These are phyloP conservation scores for Tulasnella sp. DNA, from an alignment of 768 basidiomycete genomes.

Conservation along the genomic window DNA sequence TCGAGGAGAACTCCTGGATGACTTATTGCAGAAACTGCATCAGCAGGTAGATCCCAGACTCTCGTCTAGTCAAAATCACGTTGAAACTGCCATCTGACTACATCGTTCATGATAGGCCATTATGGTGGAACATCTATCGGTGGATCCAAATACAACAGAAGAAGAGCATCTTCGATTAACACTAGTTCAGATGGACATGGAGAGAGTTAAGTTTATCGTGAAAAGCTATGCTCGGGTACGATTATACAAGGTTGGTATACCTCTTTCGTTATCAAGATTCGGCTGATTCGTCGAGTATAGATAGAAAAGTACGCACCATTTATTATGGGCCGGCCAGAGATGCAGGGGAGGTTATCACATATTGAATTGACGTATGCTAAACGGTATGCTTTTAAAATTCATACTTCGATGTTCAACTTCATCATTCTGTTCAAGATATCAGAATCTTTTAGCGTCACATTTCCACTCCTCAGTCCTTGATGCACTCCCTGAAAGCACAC, in stretches of 20 bases:
- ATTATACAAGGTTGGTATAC: constrained; percentile 55
- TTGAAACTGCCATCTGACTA: no score
- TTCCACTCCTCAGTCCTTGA: constrained; percentile 71
- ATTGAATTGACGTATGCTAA: constrained; percentile 73
- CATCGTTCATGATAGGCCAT: no score
- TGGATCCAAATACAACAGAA: constrained; percentile 73
- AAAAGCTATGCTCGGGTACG: constrained; percentile 80
- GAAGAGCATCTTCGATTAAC: constrained; percentile 89
- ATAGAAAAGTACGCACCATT: constrained; percentile 80
- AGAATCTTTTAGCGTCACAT: constrained; percentile 62
- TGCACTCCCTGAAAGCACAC: constrained; percentile 62
- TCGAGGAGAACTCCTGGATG: constrained; percentile 52
- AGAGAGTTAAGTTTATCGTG: constrained; percentile 85
- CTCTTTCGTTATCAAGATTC: not conserved
- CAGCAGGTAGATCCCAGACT: constrained; percentile 52
- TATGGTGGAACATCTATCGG: constrained; percentile 56
- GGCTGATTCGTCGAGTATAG: constrained; percentile 29
- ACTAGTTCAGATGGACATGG: constrained; percentile 88
- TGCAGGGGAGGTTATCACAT: constrained; percentile 68
- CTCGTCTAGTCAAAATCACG: not conserved
- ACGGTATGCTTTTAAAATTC: constrained; percentile 32
- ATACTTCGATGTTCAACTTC: not conserved
- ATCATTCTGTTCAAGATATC: constrained; percentile 40
- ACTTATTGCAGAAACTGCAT: constrained; percentile 60
- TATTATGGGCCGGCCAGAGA: constrained; percentile 53